Conservation (phyloP, 1,139 yeast genomes). For the Blastobotrys persicus region DNA sequence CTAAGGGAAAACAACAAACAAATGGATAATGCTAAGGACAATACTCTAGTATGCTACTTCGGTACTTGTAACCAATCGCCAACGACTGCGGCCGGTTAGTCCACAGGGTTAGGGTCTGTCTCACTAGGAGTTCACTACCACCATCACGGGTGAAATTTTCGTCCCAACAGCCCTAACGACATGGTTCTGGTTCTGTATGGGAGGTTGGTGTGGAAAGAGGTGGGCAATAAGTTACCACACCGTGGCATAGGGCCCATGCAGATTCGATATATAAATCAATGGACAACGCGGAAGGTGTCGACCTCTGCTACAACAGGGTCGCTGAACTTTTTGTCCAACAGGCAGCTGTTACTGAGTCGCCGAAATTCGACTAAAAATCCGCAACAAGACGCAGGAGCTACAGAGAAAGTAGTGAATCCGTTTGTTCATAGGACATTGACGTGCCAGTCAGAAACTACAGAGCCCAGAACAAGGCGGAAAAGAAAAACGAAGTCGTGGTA, state of each 20-base stretch:
- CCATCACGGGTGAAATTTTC: background rate
- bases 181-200: background rate
- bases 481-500: constrained; percentile 15
- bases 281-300: background rate
- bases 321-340: constrained; percentile 1
- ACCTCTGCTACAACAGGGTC: background rate
- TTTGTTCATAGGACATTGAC: constrained; percentile 21
- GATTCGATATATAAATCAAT: background rate
- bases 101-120: background rate
- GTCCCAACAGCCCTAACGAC: background rate
- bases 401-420: background rate
- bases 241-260: background rate
- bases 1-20: too few relatives aligned
- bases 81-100: too few relatives aligned
- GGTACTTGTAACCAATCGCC: too few relatives aligned
- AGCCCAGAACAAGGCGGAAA: constrained; percentile 9
- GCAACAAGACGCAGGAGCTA: background rate
- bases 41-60: too few relatives aligned
- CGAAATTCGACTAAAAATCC: background rate
- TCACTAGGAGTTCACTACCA: background rate
- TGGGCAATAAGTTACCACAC: background rate
- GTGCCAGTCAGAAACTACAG: constrained; percentile 28
- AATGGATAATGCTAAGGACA: too few relatives aligned
- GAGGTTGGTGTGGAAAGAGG: background rate
- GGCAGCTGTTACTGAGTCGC: background rate